Percentiles rank a stretch among this genome's conserved stretches.
Evolutionary conservation across 805 yeast species (phyloP).

Genomic region (Kuraishia capsulata): DNA sequence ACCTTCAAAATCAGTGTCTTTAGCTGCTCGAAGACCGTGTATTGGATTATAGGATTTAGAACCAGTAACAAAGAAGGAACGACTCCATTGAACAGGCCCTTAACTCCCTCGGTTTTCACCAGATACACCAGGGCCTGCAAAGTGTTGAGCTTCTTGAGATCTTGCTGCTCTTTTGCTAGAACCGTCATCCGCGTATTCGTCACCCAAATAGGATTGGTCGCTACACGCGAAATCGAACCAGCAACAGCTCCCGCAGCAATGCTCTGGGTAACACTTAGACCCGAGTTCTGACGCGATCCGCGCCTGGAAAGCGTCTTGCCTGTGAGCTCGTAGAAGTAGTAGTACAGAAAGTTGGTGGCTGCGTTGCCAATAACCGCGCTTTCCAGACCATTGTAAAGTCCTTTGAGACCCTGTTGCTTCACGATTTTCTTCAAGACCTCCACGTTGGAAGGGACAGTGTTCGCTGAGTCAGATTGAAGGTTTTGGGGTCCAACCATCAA

Average conservation of each 20-base stretch:
- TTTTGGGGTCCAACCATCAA: constrained; percentile 2
- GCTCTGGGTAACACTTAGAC: constrained; percentile 52
- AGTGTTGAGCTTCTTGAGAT: constrained; percentile 32
- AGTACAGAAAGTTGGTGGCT: constrained; percentile 79
- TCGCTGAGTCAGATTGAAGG: constrained; percentile 5
- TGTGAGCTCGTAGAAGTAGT: constrained; percentile 80
- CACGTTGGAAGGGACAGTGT: neutral
- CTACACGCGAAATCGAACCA: constrained; percentile 73
- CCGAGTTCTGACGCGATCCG: constrained; percentile 3
- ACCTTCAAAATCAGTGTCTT: constrained; percentile 53
- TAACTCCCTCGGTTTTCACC: constrained; percentile 59
- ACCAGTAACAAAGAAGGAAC: constrained; percentile 84
- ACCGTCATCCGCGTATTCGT: constrained; percentile 89
- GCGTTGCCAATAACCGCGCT: constrained; percentile 83
- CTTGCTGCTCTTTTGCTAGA: constrained; percentile 18
- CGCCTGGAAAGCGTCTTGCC: constrained; percentile 15
- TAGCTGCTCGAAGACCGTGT: constrained; percentile 83
- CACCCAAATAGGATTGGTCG: constrained; percentile 91
- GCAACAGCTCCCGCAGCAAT: constrained; percentile 78
- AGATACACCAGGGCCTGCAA: constrained; percentile 53
- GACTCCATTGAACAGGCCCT: constrained; percentile 73
- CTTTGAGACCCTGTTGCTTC: constrained; percentile 50
- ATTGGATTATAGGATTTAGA: constrained; percentile 83
- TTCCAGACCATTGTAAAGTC: constrained; percentile 79
- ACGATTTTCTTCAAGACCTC: constrained; percentile 34